Conservation (phyloP, 106 monocot genomes). For the Allium fistulosum region DNA sequence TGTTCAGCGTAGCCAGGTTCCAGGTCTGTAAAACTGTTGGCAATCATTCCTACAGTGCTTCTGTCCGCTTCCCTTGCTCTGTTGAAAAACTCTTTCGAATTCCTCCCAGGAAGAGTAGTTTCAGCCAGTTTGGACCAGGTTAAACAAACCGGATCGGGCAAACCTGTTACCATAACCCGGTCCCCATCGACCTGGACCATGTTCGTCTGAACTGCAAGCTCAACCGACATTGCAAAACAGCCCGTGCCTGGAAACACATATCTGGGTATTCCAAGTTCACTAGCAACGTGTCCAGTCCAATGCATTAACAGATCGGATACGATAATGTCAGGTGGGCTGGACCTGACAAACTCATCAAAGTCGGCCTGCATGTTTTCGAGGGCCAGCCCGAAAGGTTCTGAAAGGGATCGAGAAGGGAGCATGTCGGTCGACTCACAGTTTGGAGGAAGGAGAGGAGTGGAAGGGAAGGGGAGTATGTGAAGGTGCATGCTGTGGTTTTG, state of each 20-base stretch:
- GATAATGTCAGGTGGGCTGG: conserved; percentile 16
- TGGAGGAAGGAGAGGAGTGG: conserved; percentile 8
- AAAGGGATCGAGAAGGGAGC: conserved; percentile 13
- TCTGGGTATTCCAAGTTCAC: conserved; percentile 18
- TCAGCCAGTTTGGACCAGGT: conserved; percentile 16
- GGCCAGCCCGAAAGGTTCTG: conserved; percentile 12
- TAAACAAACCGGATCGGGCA: conserved; percentile 20
- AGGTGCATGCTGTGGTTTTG: conserved; percentile 6
- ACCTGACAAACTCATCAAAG: conserved; percentile 15
- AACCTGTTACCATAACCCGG: conserved; percentile 13
- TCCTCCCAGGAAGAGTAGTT: conserved; percentile 13
- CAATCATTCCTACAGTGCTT: conserved; percentile 10
- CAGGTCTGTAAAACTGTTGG: conserved; percentile 28
- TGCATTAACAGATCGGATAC: conserved; percentile 25
- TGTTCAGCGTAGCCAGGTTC: conserved; percentile 25
- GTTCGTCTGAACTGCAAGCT: conserved; percentile 13
- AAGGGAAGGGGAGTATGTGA: conserved; percentile 18
- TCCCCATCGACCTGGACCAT: conserved; percentile 9
- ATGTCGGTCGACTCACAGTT: conserved; percentile 18
- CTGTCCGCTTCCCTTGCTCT: conserved; percentile 12
- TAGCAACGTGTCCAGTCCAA: conserved; percentile 23
- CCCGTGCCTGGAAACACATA: conserved; percentile 32
- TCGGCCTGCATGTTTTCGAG: conserved; percentile 18
- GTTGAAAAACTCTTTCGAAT: conserved; percentile 11
- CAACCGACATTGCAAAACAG: conserved; percentile 31